These are phyloP conservation scores for Prillingera fragicola DNA, from an alignment of 1,284 basidiomycete genomes.

Conservation along the genomic window DNA sequence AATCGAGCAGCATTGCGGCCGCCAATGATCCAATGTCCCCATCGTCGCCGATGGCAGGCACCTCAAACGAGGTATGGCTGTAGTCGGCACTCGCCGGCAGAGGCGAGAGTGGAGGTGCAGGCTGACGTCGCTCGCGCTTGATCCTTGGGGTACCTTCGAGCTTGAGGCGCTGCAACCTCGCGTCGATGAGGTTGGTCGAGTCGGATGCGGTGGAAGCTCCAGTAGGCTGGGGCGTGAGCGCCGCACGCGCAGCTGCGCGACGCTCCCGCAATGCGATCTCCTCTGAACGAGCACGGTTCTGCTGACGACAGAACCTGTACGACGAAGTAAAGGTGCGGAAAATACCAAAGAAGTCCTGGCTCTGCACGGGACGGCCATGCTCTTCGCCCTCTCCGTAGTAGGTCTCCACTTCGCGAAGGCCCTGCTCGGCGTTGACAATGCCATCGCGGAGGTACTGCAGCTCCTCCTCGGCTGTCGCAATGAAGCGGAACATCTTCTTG, in stretches of 20 bases:
- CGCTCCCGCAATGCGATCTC: slow-evolving; percentile 46
- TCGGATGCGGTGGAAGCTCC: slow-evolving; percentile 39
- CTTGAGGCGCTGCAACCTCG: slow-evolving; percentile 69
- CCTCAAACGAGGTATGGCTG: too few species aligned
- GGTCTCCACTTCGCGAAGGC: slow-evolving; percentile 71
- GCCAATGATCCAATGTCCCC: too few species aligned
- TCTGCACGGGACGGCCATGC: slow-evolving; percentile 43
- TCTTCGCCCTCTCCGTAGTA: slow-evolving; percentile 91
- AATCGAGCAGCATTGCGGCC: too few species aligned
- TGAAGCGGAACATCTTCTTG: slow-evolving; percentile 82
- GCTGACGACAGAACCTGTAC: slow-evolving; percentile 81
- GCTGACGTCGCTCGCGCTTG: slow-evolving; percentile 47
- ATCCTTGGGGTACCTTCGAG: slow-evolving; percentile 57
- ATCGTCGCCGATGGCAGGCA: too few species aligned
- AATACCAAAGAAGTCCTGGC: slow-evolving; percentile 78
- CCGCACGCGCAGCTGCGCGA: slow-evolving; percentile 36
- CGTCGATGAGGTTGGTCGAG: slow-evolving; percentile 59
- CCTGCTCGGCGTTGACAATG: slow-evolving; percentile 72
- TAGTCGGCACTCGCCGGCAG: slow-evolving; percentile 47
- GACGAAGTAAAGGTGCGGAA: slow-evolving; percentile 93
- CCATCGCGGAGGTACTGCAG: slow-evolving; percentile 78
- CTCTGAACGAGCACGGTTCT: slow-evolving; percentile 57
- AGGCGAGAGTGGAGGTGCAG: slow-evolving; percentile 43
- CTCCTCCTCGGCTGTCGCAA: slow-evolving; percentile 64
- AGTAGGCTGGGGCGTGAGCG: slow-evolving; percentile 44